Evolutionary conservation across 1,284 basidiomycete species (phyloP).

Genomic region (Dichomitus squalens): DNA sequence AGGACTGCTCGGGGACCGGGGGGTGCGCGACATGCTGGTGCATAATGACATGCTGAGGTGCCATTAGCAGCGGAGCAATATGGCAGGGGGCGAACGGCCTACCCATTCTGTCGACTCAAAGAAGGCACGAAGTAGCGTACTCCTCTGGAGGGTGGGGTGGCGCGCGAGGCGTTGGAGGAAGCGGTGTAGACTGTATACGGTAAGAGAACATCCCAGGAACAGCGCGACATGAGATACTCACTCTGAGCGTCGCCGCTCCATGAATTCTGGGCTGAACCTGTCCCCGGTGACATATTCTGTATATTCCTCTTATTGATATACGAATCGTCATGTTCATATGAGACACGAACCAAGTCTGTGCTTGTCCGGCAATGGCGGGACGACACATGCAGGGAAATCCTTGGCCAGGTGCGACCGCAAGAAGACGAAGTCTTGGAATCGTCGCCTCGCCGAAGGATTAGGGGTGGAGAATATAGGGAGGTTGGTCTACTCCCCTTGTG

Average conservation of each 20-base stretch:
- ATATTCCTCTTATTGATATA: conserved; percentile 6
- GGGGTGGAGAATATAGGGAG: conserved; percentile 77
- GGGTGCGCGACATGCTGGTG: conserved; percentile 91
- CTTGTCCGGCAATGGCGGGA: conserved; percentile 96
- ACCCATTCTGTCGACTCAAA: conserved; percentile 99
- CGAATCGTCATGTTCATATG: neutral
- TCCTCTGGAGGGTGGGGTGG: conserved; percentile 94
- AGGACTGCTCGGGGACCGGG: conserved; percentile 75
- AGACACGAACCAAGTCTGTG: conserved; percentile 82
- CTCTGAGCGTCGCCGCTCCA: conserved; percentile 91
- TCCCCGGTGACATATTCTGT: conserved; percentile 97
- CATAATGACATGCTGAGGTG: conserved; percentile 85
- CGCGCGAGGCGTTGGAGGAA: conserved; percentile 90
- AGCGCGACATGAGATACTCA: conserved; percentile 42
- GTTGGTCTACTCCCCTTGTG: conserved; percentile 64
- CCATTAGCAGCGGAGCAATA: conserved; percentile 10
- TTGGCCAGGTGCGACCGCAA: conserved; percentile 85
- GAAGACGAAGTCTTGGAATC: conserved; percentile 98
- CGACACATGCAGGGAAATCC: conserved; percentile 96
- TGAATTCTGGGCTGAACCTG: conserved; percentile 95
- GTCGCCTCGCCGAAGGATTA: conserved; percentile 76
- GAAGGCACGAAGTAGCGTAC: conserved; percentile 88
- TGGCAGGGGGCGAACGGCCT: conserved; percentile 28
- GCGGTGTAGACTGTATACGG: conserved; percentile 74
- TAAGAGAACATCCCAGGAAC: conserved; percentile 9